phyloP scores from a whole-genome alignment of 352 stramenopile genomes.

The Phytophthora brassicae region DNA sequence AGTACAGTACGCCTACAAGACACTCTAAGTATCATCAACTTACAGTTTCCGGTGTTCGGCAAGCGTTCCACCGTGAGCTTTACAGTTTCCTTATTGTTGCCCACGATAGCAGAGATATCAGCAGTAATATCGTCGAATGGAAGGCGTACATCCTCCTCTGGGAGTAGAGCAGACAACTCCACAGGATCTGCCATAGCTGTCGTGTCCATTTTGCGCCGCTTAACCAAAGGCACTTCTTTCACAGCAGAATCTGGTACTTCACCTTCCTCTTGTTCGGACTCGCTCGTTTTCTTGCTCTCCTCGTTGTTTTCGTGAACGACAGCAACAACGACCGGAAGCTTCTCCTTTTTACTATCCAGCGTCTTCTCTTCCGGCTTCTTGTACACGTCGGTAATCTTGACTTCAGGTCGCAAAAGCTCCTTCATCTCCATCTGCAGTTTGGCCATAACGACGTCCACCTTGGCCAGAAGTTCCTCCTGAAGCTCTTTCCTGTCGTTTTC shows the following conservation, averaged over 20 bases:
- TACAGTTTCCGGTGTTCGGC: constrained; percentile 38
- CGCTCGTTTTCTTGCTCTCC: constrained; percentile 11
- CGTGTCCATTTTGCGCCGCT: constrained; percentile 53
- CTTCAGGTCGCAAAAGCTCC: constrained; percentile 32
- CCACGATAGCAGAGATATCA: constrained; percentile 60
- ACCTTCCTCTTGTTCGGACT: constrained; percentile 26
- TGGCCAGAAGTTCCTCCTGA: constrained; percentile 53
- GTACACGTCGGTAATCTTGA: constrained; percentile 12
- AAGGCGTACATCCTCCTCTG: constrained; percentile 49
- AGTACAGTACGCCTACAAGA: not conserved
- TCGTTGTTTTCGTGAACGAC: constrained; percentile 8
- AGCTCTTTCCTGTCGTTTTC: constrained; percentile 57
- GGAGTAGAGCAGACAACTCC: constrained; percentile 34
- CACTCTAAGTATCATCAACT: not conserved
- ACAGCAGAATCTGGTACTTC: constrained; percentile 26
- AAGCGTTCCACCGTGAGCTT: constrained; percentile 28
- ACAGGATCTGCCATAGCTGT: constrained; percentile 9
- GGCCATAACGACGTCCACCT: constrained; percentile 45
- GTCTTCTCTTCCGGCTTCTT: constrained; percentile 14
- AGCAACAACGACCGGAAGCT: constrained; percentile 13
- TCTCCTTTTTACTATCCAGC: constrained; percentile 1
- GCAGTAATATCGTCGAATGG: constrained; percentile 55
- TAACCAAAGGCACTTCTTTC: constrained; percentile 22
- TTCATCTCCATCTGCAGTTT: constrained; percentile 57
- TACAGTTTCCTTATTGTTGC: constrained; percentile 34